Conservation (phyloP, 495 filamentous ascomycete genomes). For the Penicillium alfredii region DNA sequence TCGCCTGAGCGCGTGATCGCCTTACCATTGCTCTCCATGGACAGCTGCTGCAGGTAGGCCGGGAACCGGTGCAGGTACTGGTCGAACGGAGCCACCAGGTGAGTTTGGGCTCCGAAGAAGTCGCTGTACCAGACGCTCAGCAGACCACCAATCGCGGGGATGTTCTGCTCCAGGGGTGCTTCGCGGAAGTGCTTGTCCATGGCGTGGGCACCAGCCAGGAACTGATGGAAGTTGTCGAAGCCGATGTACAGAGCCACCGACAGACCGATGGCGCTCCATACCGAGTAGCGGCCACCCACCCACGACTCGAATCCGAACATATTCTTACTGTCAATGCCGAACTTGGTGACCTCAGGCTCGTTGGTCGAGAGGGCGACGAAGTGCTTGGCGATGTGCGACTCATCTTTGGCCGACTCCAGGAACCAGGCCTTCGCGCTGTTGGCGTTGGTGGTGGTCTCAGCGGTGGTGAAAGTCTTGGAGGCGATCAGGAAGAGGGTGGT, state of each 20-base stretch:
- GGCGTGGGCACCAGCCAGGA: slow-evolving; percentile 88
- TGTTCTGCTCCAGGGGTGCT: slow-evolving; percentile 88
- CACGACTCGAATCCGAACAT: slow-evolving; percentile 99
- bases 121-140: slow-evolving; percentile 98
- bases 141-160: slow-evolving; percentile 85
- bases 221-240: slow-evolving; percentile 95
- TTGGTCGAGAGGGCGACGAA: slow-evolving; percentile 98
- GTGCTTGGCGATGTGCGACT: slow-evolving; percentile 82
- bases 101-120: slow-evolving; percentile 96
- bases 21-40: slow-evolving; percentile 99
- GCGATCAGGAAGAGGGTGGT: slow-evolving; percentile 96
- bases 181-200: slow-evolving; percentile 98
- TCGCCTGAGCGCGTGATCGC: slow-evolving; percentile 85
- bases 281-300: slow-evolving; percentile 96
- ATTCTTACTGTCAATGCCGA: slow-evolving; percentile 94
- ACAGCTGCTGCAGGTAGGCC: slow-evolving; percentile 96
- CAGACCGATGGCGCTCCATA: slow-evolving; percentile 97
- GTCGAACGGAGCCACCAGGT: slow-evolving; percentile 96
- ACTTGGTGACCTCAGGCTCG: slow-evolving; percentile 89
- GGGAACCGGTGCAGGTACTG: slow-evolving; percentile 99
- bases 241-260: slow-evolving; percentile 92
- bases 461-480: slow-evolving; percentile 99
- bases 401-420: slow-evolving; percentile 75
- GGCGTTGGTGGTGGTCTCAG: slow-evolving; percentile 94
- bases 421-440: slow-evolving; percentile 97